These are phyloP conservation scores for Sonneratia caseolaris DNA, from an alignment of 345 rosid genomes.

Conservation along the genomic window DNA sequence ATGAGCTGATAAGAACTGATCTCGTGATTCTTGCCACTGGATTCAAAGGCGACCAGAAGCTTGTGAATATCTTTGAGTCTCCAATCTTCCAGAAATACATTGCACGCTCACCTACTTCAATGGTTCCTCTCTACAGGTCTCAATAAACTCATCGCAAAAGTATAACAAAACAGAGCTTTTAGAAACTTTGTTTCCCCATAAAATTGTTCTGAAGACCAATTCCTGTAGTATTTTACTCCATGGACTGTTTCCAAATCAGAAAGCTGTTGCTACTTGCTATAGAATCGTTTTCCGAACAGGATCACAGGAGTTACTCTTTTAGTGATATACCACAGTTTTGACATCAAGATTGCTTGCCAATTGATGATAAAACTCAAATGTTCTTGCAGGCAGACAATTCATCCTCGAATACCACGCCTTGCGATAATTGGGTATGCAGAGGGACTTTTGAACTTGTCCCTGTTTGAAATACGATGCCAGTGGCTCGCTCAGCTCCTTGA, in stretches of 20 bases:
- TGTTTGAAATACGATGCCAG: constrained; percentile 19
- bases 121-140: constrained; percentile 26
- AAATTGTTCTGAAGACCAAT: neutral
- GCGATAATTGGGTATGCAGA: constrained; percentile 22
- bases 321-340: neutral
- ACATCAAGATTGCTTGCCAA: too few relatives aligned
- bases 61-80: constrained; percentile 20
- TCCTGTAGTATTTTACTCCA: neutral
- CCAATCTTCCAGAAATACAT: constrained; percentile 17
- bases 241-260: too few relatives aligned
- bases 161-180: too few relatives aligned
- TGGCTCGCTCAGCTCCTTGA: constrained; percentile 23
- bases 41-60: constrained; percentile 23
- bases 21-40: constrained; percentile 26
- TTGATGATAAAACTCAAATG: too few relatives aligned
- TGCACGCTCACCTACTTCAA: constrained; percentile 3
- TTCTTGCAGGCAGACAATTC: constrained; percentile 22
- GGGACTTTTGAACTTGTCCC: constrained; percentile 15
- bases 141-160: neutral
- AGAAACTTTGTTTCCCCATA: neutral
- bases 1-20: constrained; percentile 14
- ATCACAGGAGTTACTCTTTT: too few relatives aligned
- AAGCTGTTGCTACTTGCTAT: too few relatives aligned
- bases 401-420: constrained; percentile 23
- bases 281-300: too few relatives aligned